Base-by-base conservation (phyloP, 257 asterid genomes). In the Gentiana dahurica region DNA sequence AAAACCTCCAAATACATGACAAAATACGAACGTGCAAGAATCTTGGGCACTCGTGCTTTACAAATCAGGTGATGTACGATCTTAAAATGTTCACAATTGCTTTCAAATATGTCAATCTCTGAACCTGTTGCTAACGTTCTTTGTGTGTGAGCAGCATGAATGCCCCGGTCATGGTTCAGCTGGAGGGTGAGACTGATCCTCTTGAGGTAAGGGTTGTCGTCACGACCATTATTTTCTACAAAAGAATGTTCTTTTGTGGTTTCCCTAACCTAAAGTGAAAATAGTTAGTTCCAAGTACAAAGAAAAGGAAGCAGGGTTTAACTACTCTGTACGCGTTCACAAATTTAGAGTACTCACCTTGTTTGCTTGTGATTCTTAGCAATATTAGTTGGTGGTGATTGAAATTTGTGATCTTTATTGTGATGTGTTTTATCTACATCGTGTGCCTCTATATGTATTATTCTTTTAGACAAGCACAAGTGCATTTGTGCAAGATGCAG, bases 131-230 rank as follows among this genome's bases (percentile, higher is more conserved):
- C 59, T 59, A 13, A 24, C 8, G 49, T 61, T 44, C 8, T 68
- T 48, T 57, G 36, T 53, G 46, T 35, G 61, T 53, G 58, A 3
- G 61, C 81, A 89, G 97, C 81, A 89, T 86, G 97, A 89, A 89
- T 77, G 97, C 97, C 34, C 97, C 95, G 15, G 95, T 89, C 61
- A 89, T 89, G 97, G 97, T 89, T 73, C 95, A 89, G 77, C 66
- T 89, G 77, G 97, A 89, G 67, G 95, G 97, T 7, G 97, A 89
- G 75, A 85, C 92, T 3, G 97, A 85, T 65, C 95, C 95, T 0
- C 76, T 89, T 52, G 97, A 89, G 97, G 95, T 89, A 68, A 70
- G 38, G 24, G 24, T 24, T 39, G 32, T 63, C 59, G 41, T 57
- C 8, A 48, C 36, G 1, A 8, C 51, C 36, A 5, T 7, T 34